Conservation (phyloP, 208 protist genomes). For the Phytomonas sp. region DNA sequence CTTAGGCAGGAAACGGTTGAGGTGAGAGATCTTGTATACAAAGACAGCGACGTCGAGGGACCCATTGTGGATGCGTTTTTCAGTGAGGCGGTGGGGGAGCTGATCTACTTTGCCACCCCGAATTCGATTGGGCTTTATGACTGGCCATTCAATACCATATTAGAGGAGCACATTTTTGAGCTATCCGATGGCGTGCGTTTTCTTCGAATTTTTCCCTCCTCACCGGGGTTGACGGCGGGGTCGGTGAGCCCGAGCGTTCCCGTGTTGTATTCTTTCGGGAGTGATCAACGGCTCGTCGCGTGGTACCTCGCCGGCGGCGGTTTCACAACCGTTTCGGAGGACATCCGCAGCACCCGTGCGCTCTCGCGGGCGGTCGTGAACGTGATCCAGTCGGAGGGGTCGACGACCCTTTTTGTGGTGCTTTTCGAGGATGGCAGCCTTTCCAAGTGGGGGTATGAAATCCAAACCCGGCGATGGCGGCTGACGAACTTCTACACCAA, state of each 20-base stretch:
- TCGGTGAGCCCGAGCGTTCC: constrained; percentile 18
- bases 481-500: constrained; percentile 36
- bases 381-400: constrained; percentile 48
- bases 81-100: constrained; percentile 64
- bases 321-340: constrained; percentile 38
- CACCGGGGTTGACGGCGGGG: constrained; percentile 13
- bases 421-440: constrained; percentile 74
- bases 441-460: constrained; percentile 51
- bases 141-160: constrained; percentile 56
- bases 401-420: constrained; percentile 50
- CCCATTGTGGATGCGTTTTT: constrained; percentile 76
- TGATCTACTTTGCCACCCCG: constrained; percentile 66
- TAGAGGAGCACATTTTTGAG: constrained; percentile 73
- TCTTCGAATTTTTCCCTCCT: constrained; percentile 63
- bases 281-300: constrained; percentile 63
- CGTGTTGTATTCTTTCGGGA: constrained; percentile 70
- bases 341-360: constrained; percentile 67
- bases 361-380: constrained; percentile 43
- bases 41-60: constrained; percentile 42
- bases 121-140: constrained; percentile 69
- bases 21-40: constrained; percentile 60
- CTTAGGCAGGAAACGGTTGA: constrained; percentile 13
- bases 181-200: constrained; percentile 58
- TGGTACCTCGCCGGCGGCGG: constrained; percentile 54
- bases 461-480: constrained; percentile 38